Evolutionary conservation across 2,329 filamentous ascomycete genomes (phyloP), one percentile per base, ranked within the genome.

Genomic region (Tolypocladium inflatum): DNA sequence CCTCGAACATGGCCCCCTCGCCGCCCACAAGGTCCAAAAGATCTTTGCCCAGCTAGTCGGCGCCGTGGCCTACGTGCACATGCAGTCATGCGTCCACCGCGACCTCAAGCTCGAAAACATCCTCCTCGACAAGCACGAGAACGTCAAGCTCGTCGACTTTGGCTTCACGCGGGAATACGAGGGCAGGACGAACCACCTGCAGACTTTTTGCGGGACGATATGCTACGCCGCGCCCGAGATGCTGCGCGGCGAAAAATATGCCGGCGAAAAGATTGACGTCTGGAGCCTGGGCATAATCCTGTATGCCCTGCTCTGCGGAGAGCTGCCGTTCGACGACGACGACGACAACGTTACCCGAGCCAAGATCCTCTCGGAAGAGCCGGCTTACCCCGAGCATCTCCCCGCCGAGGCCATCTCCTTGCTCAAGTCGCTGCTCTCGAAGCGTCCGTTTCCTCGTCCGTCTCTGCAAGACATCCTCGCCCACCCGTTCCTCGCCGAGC

Each of bases 171-270:
- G 94, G 63, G 94, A 99, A 74, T 99, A 99, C 72, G 91, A 97
- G 73, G 93, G 93, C 60, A 91, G 95, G 66, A 84, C 90, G 37
- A 97, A 92, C 71, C 93, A 97, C 68, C 76, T 99, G 57, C 93
- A 97, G 73, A 99, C 94, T 1, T 99, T 96, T 74, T 99, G 94
- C 71, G 94, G 94, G 6, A 99, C 94, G 0, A 88, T 99, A 62
- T 97, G 93, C 76, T 99, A 99, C 74, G 96, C 91, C 57, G 94
- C 94, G 2, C 94, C 94, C 2, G 94, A 99, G 73, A 99, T 99
- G 94, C 80, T 99, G 45, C 96, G 94, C 72, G 94, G 92, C 43
- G 94, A 99, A 72, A 97, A 96, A 73, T 99, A 99, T 70, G 94
- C 92, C 0, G 93, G 91, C 33, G 91, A 97, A 76, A 97, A 97